Evolutionary conservation across 495 filamentous ascomycete genomes (phyloP), one percentile per base, ranked within the genome.

Genomic region (Penicillium bovifimosum): DNA sequence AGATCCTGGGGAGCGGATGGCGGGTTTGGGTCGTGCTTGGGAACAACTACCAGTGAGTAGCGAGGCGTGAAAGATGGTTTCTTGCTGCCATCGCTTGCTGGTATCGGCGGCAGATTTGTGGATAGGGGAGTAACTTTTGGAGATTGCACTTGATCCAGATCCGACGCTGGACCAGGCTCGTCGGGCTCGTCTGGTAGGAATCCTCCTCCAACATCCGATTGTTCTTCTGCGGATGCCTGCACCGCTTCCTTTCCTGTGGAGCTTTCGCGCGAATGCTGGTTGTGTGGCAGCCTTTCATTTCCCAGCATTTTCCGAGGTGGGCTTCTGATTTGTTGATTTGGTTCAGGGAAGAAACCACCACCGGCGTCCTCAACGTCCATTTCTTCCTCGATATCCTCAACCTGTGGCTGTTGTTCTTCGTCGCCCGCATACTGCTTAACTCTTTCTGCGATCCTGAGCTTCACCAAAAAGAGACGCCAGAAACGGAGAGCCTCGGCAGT

Each of bases 391-490:
- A 47, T 35, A 14, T 29, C 35, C 40, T 63, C 62, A 47, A 60
- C 59, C 58, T 24, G 20, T 2, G 20, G 20, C 4, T 47, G 52
- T 9, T 31, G 42, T 46, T 64, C 58, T 41, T 80, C 77, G 6
- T 83, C 80, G 45, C 73, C 65, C 2, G 73, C 78, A 64, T 88
- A 87, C 5, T 65, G 73, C 48, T 79, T 80, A 7, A 96, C 81
- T 50, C 90, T 80, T 69, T 95, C 80, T 44, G 83, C 76, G 49
- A 98, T 90, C 48, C 88, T 77, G 58, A 97, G 66, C 28, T 76
- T 87, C 48, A 86, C 75, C 62, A 95, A 67, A 24, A 95, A 86
- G 18, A 82, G 68, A 54, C 80, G 85, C 93, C 93, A 97, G 62
- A 86, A 64, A 51, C 76, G 77, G 59, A 95, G 69, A 17, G 81